These are phyloP conservation scores for Rutstroemia sp. DNA, from an alignment of 2,329 filamentous ascomycete species.

Conservation along the genomic window DNA sequence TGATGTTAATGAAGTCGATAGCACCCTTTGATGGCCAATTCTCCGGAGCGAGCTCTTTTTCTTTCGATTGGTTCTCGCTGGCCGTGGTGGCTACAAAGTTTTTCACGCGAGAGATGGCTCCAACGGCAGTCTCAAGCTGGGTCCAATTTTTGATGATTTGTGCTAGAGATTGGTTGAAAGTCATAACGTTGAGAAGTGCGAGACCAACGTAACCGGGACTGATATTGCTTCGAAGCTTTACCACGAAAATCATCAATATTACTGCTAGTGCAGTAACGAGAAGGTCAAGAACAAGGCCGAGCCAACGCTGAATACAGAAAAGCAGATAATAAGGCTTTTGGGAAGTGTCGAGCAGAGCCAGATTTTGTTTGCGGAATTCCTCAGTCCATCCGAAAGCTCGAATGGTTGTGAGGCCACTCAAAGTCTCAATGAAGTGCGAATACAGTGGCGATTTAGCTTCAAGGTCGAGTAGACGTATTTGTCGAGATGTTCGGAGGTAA, in stretches of 20 bases:
- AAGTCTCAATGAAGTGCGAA: constrained; percentile 40
- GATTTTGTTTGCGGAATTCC: constrained; percentile 29
- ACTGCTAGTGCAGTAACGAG: constrained; percentile 25
- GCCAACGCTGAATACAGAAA: constrained; percentile 51
- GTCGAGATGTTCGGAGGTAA: constrained; percentile 42
- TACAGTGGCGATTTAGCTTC: constrained; percentile 39
- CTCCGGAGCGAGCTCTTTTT: constrained; percentile 12
- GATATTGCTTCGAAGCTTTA: constrained; percentile 25
- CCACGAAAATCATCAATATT: constrained; percentile 30
- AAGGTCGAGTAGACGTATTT: constrained; percentile 42
- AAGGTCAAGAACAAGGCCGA: constrained; percentile 36
- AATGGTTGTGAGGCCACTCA: constrained; percentile 38
- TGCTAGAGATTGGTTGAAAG: constrained; percentile 21
- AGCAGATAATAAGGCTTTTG: constrained; percentile 53
- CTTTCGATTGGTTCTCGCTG: constrained; percentile 15
- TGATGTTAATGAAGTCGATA: constrained; percentile 30
- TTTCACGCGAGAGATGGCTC: constrained; percentile 21
- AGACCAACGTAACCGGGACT: constrained; percentile 26
- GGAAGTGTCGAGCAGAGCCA: constrained; percentile 42
- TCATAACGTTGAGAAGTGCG: constrained; percentile 26
- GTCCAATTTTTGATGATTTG: constrained; percentile 24
- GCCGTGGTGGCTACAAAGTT: constrained; percentile 13
- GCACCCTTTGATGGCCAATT: constrained; percentile 23
- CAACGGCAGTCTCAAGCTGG: constrained; percentile 23
- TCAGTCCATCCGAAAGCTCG: constrained; percentile 39